Evolutionary conservation across 2,329 filamentous ascomycete genomes (phyloP), one percentile per base, ranked within the genome.

Genomic region (Fonsecaea nubica): DNA sequence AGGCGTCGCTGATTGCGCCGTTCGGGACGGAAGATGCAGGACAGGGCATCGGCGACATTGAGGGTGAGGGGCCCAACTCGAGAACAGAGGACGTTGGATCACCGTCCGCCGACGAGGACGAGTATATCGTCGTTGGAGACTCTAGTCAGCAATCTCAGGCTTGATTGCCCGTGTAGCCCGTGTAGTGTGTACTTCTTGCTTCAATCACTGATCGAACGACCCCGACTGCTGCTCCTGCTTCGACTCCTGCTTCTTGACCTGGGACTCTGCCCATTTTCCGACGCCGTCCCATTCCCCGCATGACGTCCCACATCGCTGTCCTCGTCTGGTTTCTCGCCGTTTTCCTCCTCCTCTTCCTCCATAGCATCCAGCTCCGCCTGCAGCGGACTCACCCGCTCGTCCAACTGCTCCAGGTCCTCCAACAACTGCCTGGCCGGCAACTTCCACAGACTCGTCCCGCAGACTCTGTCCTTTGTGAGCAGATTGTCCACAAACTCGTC

Each of bases 401-500:
- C 94, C 74, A 99, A 75, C 74, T 93, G 79, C 71, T 96, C 95
- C 77, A 96, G 76, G 77, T 99, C 95, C 80, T 99, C 95, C 70
- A 99, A 77, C 59, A 92, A 85, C 71, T 91, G 88, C 72, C 95
- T 84, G 66, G 88, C 88, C 3, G 93, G 92, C 84, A 99, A 86
- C 81, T 97, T 96, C 89, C 92, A 96, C 72, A 99, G 76, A 75
- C 90, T 96, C 2, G 95, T 98, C 42, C 89, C 94, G 76, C 94
- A 98, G 0, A 97, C 90, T 60, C 95, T 86, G 64, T 96, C 92
- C 79, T 96, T 96, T 0, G 87, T 90, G 69, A 99, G 82, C 71
- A 99, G 80, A 68, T 97, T 93, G 77, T 99, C 95, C 63, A 98
- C 88, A 77, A 99, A 98, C 73, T 94, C 90, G 78, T 99, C 95